These are phyloP conservation scores for Orbilia javanica DNA, from an alignment of 2,329 filamentous ascomycete species.

Conservation along the genomic window DNA sequence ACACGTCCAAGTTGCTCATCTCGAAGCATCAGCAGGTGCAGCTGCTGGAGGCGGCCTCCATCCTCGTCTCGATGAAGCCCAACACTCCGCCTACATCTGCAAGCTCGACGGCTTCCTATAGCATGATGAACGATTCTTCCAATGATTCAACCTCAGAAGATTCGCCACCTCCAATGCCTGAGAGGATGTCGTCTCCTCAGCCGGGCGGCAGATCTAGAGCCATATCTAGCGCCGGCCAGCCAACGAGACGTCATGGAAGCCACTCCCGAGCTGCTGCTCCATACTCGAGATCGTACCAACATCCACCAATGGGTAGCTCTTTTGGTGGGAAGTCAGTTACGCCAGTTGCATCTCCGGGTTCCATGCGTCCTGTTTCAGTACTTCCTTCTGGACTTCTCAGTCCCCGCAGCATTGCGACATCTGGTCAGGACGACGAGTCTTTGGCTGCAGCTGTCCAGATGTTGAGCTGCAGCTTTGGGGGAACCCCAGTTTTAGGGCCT, in stretches of 20 bases:
- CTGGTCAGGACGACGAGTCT: slow-evolving; percentile 84
- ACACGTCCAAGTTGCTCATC: slow-evolving; percentile 96
- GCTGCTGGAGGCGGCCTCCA: slow-evolving; percentile 94
- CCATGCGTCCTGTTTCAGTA: slow-evolving; percentile 64
- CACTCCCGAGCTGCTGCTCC: slow-evolving; percentile 59
- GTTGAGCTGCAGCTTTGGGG: slow-evolving; percentile 90
- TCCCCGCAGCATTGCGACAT: slow-evolving; percentile 66
- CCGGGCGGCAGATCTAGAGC: slow-evolving; percentile 69
- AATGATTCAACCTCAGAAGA: slow-evolving; percentile 86
- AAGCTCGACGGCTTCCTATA: slow-evolving; percentile 58
- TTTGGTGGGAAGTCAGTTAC: slow-evolving; percentile 64
- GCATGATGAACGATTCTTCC: slow-evolving; percentile 67
- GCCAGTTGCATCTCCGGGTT: slow-evolving; percentile 70
- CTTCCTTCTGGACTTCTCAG: slow-evolving; percentile 37
- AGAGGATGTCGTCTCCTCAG: slow-evolving; percentile 67
- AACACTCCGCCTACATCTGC: slow-evolving; percentile 75
- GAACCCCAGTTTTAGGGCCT: slow-evolving; percentile 75
- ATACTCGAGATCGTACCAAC: slow-evolving; percentile 56
- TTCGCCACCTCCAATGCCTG: slow-evolving; percentile 88
- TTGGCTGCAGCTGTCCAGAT: slow-evolving; percentile 90
- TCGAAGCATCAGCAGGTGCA: slow-evolving; percentile 99
- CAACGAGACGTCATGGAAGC: slow-evolving; percentile 61
- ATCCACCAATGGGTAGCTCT: slow-evolving; percentile 55
- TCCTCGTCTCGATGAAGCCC: slow-evolving; percentile 89
- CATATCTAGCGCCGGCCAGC: slow-evolving; percentile 56